Conservation (phyloP, 257 asterid species). For the Prunella vulgaris region DNA sequence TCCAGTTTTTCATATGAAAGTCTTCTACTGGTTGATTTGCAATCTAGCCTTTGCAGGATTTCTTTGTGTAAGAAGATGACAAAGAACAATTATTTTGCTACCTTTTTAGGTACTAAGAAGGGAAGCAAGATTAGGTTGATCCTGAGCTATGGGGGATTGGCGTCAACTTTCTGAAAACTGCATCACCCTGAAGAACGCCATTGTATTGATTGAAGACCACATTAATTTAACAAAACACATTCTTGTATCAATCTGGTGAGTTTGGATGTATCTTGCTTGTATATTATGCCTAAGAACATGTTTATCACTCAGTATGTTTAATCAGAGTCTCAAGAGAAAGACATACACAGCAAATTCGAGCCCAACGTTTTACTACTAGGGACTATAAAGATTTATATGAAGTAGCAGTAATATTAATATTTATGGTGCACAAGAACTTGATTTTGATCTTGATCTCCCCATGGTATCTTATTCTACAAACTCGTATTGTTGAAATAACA, state of each 20-base stretch:
- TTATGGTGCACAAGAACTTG: neutral
- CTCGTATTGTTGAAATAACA: neutral
- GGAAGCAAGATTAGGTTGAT: conserved; percentile 69
- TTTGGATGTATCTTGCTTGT: neutral
- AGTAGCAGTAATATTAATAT: neutral
- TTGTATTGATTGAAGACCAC: too few relatives aligned
- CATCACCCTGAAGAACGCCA: too few relatives aligned
- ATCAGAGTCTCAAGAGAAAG: neutral
- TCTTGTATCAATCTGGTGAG: neutral
- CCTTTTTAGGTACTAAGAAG: conserved; percentile 60
- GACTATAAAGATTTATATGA: neutral
- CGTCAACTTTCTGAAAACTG: neutral
- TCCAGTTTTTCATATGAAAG: too few relatives aligned
- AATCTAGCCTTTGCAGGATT: neutral
- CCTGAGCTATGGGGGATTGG: too few relatives aligned
- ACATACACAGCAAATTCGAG: neutral
- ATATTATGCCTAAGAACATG: neutral
- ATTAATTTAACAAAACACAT: neutral
- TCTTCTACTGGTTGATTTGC: too few relatives aligned
- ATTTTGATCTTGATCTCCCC: neutral
- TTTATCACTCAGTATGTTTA: neutral
- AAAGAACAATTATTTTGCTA: neutral
- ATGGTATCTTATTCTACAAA: neutral
- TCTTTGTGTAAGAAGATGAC: neutral
- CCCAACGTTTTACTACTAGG: neutral